phyloP scores from a whole-genome alignment of 345 rosid species.

The Zanthoxylum bungeanum region DNA sequence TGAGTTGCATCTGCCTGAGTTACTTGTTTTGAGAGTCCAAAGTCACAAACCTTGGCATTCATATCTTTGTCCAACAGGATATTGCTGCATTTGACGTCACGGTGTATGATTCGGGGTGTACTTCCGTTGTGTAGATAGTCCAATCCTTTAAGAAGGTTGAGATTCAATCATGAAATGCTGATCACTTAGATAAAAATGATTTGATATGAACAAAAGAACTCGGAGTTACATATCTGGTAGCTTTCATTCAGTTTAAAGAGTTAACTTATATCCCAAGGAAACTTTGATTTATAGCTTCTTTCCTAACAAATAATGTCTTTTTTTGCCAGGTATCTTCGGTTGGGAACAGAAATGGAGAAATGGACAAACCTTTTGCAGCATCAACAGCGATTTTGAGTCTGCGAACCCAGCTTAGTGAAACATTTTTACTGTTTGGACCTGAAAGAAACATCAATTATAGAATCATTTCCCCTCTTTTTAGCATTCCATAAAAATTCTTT shows the following conservation, averaged over 20 bases:
- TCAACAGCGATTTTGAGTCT: conserved; percentile 88
- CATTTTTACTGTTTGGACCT: conserved; percentile 59
- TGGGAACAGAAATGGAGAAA: neutral
- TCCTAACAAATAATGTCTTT: neutral
- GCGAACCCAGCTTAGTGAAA: conserved; percentile 79
- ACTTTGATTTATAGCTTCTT: neutral
- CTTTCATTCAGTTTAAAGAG: neutral
- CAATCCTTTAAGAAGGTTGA: conserved; percentile 53
- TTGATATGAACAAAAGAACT: neutral
- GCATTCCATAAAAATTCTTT: neutral
- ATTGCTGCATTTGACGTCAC: conserved; percentile 85
- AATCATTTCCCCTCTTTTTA: neutral
- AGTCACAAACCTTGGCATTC: conserved; percentile 81
- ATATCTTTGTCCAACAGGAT: conserved; percentile 77
- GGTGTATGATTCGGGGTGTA: conserved; percentile 81
- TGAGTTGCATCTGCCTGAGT: conserved; percentile 74
- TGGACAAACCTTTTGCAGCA: conserved; percentile 75
- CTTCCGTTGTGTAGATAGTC: conserved; percentile 90
- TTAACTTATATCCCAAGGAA: neutral
- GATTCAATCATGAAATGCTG: neutral
- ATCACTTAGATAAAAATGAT: neutral
- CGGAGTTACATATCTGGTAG: neutral
- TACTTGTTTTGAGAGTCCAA: conserved; percentile 78
- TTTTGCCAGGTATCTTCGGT: neutral
- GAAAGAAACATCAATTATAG: neutral